Evolutionary conservation across 805 yeast species (phyloP), one percentile per base, ranked within the genome.

Genomic region (Candida michaelii): DNA sequence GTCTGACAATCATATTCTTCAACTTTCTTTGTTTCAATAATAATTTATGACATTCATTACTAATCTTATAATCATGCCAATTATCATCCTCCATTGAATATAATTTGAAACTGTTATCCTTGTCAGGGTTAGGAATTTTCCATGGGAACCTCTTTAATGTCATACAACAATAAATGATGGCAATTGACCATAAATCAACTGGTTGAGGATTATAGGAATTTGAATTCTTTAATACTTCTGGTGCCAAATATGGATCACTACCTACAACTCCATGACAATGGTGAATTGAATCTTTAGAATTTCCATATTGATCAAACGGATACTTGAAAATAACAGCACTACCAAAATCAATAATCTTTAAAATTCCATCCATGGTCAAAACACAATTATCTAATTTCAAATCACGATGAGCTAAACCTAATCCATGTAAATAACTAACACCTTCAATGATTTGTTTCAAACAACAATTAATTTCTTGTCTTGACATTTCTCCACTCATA

Each of bases 301-400:
- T 56, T 17, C 69, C 69, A 44, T 63, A 59, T 43, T 67, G 73
- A 47, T 68, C 80, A 56, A 85, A 87, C 1, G 97, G 97, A 60
- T 89, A 89, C 36, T 85, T 82, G 64, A 85, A 90, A 5, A 90
- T 95, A 18, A 87, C 96, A 1, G 96, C 91, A 3, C 95, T 83
- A 7, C 97, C 97, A 60, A 90, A 90, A 65, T 90, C 97, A 53
- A 90, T 90, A 52, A 90, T 77, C 58, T 88, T 88, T 33, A 90
- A 91, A 36, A 89, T 83, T 34, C 97, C 97, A 19, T 84, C 76
- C 17, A 73, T 73, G 47, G 85, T 81, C 35, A 90, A 82, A 15
- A 90, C 97, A 72, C 97, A 89, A 63, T 90, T 90, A 66, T 90
- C 97, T 44, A 90, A 71, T 63, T 90, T 90, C 60, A 90, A 74